Evolutionary conservation across 192 early-diverging fungal species (phyloP), one percentile per base, ranked within the genome.

Genomic region (Entomortierella parvispora): DNA sequence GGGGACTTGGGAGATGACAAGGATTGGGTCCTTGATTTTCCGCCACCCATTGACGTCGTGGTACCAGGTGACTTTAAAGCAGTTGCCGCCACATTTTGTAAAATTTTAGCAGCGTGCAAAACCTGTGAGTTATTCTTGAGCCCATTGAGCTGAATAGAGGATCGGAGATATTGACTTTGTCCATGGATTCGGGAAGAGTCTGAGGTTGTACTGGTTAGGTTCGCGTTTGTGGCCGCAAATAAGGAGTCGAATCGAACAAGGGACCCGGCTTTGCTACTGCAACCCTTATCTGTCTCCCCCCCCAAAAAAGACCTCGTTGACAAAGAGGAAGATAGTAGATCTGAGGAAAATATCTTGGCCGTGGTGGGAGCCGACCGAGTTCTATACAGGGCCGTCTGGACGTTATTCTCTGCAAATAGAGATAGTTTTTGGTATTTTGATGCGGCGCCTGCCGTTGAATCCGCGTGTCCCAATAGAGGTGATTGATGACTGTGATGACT

Each of bases 341-440:
- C n/a, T n/a, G n/a, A n/a, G n/a, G 31, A 37, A 32, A 20, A 23
- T 28, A 28, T n/a, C 22, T 32, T 0, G 46, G 58, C 15, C 65
- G 55, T 44, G 69, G 69, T 2, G n/a, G 70, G 70, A 3, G 74
- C 52, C 17, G 65, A 68, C 15, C 44, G 33, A 9, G 61, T 59
- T 26, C 53, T 32, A 11, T 31, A n/a, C n/a, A n/a, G n/a, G n/a
- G n/a, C n/a, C n/a, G 22, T 34, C 71, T 50, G 44, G 12, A 40
- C 37, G 12, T 40, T 40, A 40, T 72, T 72, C 48, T 72, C 70
- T 22, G 46, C 47, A 47, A 72, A 72, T 2, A 72, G 62, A 37
- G 63, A 72, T 2, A 72, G 56, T 18, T 49, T 55, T 33, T 48
- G 29, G 10, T 53, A 29, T 54, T 58, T 67, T 10, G 18, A 44